Conservation (phyloP, 2,329 filamentous ascomycete species). For the Trichoderma koningii region DNA sequence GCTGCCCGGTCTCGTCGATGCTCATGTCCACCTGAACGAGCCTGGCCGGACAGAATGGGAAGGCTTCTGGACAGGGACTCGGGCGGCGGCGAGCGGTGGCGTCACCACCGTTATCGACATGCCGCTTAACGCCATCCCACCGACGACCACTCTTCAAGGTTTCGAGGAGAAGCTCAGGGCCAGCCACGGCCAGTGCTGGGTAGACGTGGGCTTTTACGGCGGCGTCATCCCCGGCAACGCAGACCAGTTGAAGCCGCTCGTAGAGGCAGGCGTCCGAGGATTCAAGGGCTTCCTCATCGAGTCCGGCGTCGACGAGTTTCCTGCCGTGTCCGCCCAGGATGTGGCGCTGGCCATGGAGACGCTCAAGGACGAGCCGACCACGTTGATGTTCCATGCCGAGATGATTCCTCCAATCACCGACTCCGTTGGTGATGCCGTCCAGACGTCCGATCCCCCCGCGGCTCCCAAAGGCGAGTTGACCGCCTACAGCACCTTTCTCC, state of each 20-base stretch:
- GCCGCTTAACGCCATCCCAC: constrained; percentile 95
- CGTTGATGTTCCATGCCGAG: constrained; percentile 98
- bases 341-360: constrained; percentile 78
- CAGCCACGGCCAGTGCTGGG: constrained; percentile 87
- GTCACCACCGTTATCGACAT: constrained; percentile 98
- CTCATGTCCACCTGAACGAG: constrained; percentile 97
- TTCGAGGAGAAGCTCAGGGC: constrained; percentile 85
- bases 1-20: constrained; percentile 89
- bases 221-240: constrained; percentile 91
- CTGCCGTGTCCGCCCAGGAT: constrained; percentile 79
- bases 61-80: constrained; percentile 92
- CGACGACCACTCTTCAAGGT: constrained; percentile 83
- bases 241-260: constrained; percentile 73
- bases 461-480: constrained; percentile 71
- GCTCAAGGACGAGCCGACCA: constrained; percentile 79
- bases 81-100: constrained; percentile 90
- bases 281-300: constrained; percentile 99
- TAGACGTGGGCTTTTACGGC: constrained; percentile 98
- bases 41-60: constrained; percentile 98
- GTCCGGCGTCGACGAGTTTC: constrained; percentile 95
- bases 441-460: constrained; percentile 67
- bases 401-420: constrained; percentile 88
- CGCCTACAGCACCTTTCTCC: constrained; percentile 85
- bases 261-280: constrained; percentile 83
- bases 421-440: constrained; percentile 77